Evolutionary conservation across 768 basidiomycete species (phyloP).

Genomic region (Phlebiopsis flavidoalba): DNA sequence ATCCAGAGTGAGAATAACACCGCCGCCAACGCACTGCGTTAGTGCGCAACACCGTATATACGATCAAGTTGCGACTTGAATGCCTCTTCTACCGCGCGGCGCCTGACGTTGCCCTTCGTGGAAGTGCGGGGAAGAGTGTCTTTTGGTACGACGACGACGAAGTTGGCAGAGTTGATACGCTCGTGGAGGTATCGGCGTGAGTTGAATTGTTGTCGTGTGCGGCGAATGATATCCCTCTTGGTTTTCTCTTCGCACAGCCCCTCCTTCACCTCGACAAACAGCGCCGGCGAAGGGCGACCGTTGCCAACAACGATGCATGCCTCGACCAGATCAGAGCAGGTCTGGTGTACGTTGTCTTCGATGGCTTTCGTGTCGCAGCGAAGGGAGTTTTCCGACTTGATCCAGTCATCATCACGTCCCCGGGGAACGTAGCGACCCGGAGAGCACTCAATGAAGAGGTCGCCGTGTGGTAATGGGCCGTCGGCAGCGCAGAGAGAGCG

Average conservation of each 20-base stretch:
- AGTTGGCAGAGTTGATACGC: conserved; percentile 59
- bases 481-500: conserved; percentile 50
- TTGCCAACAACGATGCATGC: conserved; percentile 75
- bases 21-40: neutral
- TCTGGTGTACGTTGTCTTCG: conserved; percentile 66
- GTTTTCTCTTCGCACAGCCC: conserved; percentile 55
- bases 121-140: conserved; percentile 69
- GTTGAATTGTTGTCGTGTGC: conserved; percentile 65
- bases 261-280: conserved; percentile 62
- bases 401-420: conserved; percentile 82
- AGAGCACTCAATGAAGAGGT: conserved; percentile 62
- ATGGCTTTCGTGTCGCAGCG: conserved; percentile 81
- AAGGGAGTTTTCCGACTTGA: conserved; percentile 74
- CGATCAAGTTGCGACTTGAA: conserved; percentile 55
- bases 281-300: conserved; percentile 68
- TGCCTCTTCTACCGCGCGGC: conserved; percentile 67
- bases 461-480: conserved; percentile 79
- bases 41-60: conserved; percentile 36
- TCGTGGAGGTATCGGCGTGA: conserved; percentile 74
- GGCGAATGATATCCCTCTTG: conserved; percentile 71
- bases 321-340: conserved; percentile 58
- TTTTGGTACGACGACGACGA: conserved; percentile 63
- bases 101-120: conserved; percentile 78
- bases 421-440: conserved; percentile 60
- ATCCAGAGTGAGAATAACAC: neutral